Evolutionary conservation across 78 protist species (phyloP).

Genomic region (Dictyostelium purpureum): DNA sequence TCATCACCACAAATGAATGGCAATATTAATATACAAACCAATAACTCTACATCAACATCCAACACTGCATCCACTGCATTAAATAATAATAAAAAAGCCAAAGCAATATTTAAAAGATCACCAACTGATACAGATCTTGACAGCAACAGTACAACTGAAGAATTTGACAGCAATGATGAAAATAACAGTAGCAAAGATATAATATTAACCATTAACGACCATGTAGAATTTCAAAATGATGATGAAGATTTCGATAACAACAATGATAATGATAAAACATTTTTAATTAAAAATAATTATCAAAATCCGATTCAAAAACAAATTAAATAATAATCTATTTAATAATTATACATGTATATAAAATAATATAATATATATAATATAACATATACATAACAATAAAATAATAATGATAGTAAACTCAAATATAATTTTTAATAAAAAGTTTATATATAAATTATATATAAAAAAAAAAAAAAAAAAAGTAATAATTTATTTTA

Average conservation of each 20-base stretch:
- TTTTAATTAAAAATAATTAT: slow-evolving; percentile 13
- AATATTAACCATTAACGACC: slow-evolving; percentile 1
- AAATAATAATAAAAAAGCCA: neutral
- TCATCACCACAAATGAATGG: too few relatives aligned
- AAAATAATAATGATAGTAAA: too few relatives aligned
- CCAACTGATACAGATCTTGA: neutral
- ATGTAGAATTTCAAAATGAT: neutral
- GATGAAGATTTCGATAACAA: neutral
- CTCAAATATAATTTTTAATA: too few relatives aligned
- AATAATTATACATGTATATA: too few relatives aligned
- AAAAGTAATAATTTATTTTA: too few relatives aligned
- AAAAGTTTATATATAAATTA: too few relatives aligned
- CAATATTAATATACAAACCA: neutral
- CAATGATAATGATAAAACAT: neutral
- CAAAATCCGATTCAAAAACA: too few relatives aligned
- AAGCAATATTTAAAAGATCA: neutral
- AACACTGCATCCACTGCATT: neutral
- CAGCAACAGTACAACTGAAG: neutral
- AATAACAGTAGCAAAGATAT: neutral
- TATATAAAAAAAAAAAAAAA: too few relatives aligned
- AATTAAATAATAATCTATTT: too few relatives aligned
- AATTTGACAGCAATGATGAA: neutral
- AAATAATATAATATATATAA: too few relatives aligned
- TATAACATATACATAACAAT: too few relatives aligned
- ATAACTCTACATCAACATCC: neutral